Base-by-base conservation (phyloP, 2,329 filamentous ascomycete genomes). In the Colletotrichum eleusines region DNA sequence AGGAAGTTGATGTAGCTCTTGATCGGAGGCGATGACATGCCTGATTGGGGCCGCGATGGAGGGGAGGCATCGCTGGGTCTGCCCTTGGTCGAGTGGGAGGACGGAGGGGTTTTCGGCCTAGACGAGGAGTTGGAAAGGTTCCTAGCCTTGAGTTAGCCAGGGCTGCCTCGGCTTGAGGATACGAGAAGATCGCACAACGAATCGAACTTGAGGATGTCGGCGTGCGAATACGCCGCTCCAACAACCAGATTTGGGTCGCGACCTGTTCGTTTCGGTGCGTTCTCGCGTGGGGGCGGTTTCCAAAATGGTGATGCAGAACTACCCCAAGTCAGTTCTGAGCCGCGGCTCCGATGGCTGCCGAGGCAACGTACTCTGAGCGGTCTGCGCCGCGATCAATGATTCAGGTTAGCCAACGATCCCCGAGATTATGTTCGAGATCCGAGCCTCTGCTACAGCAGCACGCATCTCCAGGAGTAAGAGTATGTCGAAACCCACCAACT, bases 171-270 rank as follows among this genome's bases (percentile, higher is more conserved):
- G n/a, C 16, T 5, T 2, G 18, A 20, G 23, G 42, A 33, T 5
- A 31, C 5, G n/a, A 42, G 31, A 46, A 51, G n/a, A 40, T 81
- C 88, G 74, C 87, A 96, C 94, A 95, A 76, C 35, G 90, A 89
- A 77, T 94, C 93, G 77, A 95, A 92, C 81, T 95, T 97, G 76
- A 98, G 87, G 78, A 97, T 94, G 82, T 98, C 95, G 35, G 95
- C 94, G 81, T 99, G 96, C 18, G 96, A 98, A 80, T 99, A 99
- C 55, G 95, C 92, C 67, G 96, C 96, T 75, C 96, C 96, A 71
- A 98, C 92, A 44, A 99, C 93, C 72, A 95, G 88, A 77, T 86
- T 89, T 61, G 90, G 83, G 75, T 92, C 91, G 78, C 88, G 87
- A 62, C 84, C 79, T 75, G 84, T 82, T 76, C 86, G 87, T 79